A percentile compares a stretch with the other conserved stretches of the same genome.
phyloP scores from a whole-genome alignment of 1,284 basidiomycete genomes.

The Fomitopsis betulina region DNA sequence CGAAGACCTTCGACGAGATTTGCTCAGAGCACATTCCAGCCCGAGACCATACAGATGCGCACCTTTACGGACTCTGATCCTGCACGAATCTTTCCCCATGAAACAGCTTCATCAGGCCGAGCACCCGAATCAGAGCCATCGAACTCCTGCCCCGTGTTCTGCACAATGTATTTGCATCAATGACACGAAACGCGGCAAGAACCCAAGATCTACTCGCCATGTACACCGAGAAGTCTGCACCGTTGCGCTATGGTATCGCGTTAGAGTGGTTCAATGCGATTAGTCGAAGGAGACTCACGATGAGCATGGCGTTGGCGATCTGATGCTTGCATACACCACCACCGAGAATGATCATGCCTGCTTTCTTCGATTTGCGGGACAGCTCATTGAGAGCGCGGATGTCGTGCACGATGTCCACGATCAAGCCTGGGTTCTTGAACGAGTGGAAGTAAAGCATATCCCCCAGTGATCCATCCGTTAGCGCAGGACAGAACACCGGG shows the following conservation, averaged over 20 bases:
- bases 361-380: slow-evolving; percentile 84
- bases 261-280: not conserved
- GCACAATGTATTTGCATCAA: not conserved
- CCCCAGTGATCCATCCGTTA: slow-evolving; percentile 96
- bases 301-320: slow-evolving; percentile 99
- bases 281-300: slow-evolving; percentile 48
- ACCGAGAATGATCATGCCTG: slow-evolving; percentile 97
- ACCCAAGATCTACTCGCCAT: slow-evolving; percentile 49
- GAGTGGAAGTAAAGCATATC: slow-evolving; percentile 99
- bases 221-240: slow-evolving; percentile 96
- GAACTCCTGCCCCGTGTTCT: slow-evolving; percentile 99
- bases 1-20: slow-evolving; percentile 36
- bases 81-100: slow-evolving; percentile 98
- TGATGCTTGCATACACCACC: slow-evolving; percentile 99
- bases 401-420: slow-evolving; percentile 93
- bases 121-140: slow-evolving; percentile 98
- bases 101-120: slow-evolving; percentile 95
- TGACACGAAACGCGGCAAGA: not conserved
- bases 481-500: slow-evolving; percentile 96
- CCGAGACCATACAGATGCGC: not conserved
- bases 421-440: slow-evolving; percentile 85
- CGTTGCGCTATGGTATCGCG: slow-evolving; percentile 71
- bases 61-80: slow-evolving; percentile 93
- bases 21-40: not conserved
- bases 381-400: slow-evolving; percentile 92